phyloP scores from a whole-genome alignment of 1,139 yeast genomes.

The Sporopachydermia cereana region DNA sequence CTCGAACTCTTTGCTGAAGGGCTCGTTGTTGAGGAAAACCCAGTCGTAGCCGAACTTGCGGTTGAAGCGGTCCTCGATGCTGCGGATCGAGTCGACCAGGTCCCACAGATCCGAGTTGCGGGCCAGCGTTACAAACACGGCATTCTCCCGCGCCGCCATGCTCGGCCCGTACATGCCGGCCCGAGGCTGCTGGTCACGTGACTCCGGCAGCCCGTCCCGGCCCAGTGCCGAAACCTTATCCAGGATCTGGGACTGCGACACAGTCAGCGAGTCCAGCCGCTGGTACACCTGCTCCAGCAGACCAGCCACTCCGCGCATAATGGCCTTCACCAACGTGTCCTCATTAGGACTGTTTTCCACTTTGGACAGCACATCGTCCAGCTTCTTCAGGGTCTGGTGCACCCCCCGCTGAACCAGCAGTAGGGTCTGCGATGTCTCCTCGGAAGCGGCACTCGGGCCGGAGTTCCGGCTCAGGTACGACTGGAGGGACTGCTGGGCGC shows the following conservation, averaged over 20 bases:
- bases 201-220: too few relatives aligned
- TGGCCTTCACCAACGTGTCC: too few relatives aligned
- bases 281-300: too few relatives aligned
- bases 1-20: constrained; percentile 39
- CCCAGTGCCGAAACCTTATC: too few relatives aligned
- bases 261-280: too few relatives aligned
- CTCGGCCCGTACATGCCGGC: too few relatives aligned
- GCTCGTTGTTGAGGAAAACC: constrained; percentile 62
- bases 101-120: constrained; percentile 55
- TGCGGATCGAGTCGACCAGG: constrained; percentile 46
- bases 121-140: constrained; percentile 65
- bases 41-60: constrained; percentile 54
- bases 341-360: too few relatives aligned
- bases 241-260: too few relatives aligned
- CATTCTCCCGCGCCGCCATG: constrained; percentile 44
- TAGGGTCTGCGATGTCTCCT: neutral
- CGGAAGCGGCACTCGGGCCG: too few relatives aligned
- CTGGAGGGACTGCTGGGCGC: neutral
- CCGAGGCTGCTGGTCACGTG: too few relatives aligned
- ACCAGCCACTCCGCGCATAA: too few relatives aligned
- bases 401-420: neutral
- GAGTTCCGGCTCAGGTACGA: constrained; percentile 1
- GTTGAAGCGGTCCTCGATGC: constrained; percentile 66
- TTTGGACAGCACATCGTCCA: neutral
- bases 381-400: neutral